Conservation (phyloP, 2,329 filamentous ascomycete species). For the Sarocladium brachiariae region DNA sequence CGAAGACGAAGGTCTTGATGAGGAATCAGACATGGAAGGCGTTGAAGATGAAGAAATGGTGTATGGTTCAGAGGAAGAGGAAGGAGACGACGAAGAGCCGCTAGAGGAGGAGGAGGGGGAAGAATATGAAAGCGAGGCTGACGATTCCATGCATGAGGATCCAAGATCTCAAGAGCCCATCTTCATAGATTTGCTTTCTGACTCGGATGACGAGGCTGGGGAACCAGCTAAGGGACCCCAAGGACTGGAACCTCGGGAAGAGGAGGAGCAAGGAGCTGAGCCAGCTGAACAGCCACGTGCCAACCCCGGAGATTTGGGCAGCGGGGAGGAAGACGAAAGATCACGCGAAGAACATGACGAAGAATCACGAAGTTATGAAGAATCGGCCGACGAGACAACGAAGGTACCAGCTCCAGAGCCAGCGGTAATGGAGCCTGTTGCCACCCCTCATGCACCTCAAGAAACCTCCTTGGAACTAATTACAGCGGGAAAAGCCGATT, state of each 20-base stretch:
- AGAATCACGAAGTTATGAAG: too few species aligned
- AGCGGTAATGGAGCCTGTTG: too few species aligned
- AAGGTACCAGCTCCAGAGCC: too few species aligned
- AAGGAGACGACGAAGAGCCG: too few species aligned
- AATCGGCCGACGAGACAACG: too few species aligned
- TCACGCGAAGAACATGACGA: too few species aligned
- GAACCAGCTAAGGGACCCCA: neutral
- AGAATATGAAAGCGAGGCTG: slow-evolving; percentile 15
- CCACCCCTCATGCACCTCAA: too few species aligned
- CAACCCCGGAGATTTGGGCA: too few species aligned
- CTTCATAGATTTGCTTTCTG: slow-evolving; percentile 40
- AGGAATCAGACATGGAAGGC: slow-evolving; percentile 15
- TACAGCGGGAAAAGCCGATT: too few species aligned
- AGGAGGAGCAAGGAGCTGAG: slow-evolving; percentile 13
- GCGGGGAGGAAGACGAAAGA: too few species aligned
- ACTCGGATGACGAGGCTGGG: slow-evolving; percentile 31
- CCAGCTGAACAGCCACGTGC: slow-evolving; percentile 19
- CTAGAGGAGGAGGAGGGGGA: slow-evolving; percentile 23
- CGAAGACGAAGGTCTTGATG: slow-evolving; percentile 19
- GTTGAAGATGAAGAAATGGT: slow-evolving; percentile 23
- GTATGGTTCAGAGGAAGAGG: slow-evolving; percentile 20
- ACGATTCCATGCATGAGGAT: slow-evolving; percentile 14
- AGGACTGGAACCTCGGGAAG: too few species aligned
- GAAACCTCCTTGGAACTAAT: too few species aligned
- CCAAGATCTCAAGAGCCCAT: slow-evolving; percentile 23